Base-by-base conservation (phyloP, 192 early-diverging fungal genomes). In the Coemansia sp. region DNA sequence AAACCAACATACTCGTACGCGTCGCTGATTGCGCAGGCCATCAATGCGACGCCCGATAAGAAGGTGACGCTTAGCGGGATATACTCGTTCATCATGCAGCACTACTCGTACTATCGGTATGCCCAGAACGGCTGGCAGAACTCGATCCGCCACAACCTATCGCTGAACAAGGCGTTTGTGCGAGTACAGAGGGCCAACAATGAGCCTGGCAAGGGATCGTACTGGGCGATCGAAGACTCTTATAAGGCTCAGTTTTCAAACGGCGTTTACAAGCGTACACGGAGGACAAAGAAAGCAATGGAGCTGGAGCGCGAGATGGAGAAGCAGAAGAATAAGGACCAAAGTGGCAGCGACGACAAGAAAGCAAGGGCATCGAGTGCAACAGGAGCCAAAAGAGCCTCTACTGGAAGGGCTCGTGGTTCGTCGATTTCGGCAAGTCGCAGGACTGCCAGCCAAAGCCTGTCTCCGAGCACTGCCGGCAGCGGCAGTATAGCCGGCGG, bases 91-190 rank as follows among this genome's bases (percentile, higher is more conserved):
- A 87, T 93, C 8, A 83, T 85, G 27, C 82, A 81, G 13, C 72
- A 91, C 51, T 96, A 91, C 53, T 91, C 93, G 11, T 96, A 92
- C 73, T 98, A 90, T 70, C 80, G 84, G 61, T 85, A 91, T 57
- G 85, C 90, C 14, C 85, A 87, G 42, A 88, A 85, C 73, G 92
- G 92, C 17, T 98, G 95, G 95, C 93, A 94, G 85, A 98, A 98
- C 72, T 98, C 94, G 24, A 91, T 98, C 61, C 85, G 95, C 37
- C 95, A 98, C 75, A 96, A 96, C 70, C 79, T 98, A 33, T 93
- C 92, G n/a, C 82, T 96, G 47, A 96, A 98, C 80, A 93, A 92
- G 60, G 85, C 86, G 14, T 98, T 98, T 81, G 81, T 95, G 19
- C 91, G 92, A 53, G 88, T 96, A 24, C 88, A 89, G 51, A 81